Base-by-base conservation (phyloP, 2,329 filamentous ascomycete species). In the Colletotrichum chlorophyti region DNA sequence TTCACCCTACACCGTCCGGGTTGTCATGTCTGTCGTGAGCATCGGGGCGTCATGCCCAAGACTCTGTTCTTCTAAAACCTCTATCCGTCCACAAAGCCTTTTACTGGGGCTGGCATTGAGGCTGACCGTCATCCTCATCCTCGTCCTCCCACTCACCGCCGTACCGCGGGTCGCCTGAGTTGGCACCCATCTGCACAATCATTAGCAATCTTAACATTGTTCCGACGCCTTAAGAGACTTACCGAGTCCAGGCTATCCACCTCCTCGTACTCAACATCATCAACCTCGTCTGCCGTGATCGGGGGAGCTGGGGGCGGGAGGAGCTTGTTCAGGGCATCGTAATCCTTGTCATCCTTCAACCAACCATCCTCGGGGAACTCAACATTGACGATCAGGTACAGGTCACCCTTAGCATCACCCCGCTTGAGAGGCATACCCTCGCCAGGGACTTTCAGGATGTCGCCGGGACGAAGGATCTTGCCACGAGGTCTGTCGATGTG, bases 401-500 rank as follows among this genome's bases (percentile, higher is more conserved):
- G 79, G 69, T 98, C 93, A 38, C 95, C 95, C 70, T 87, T 92
- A 5, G 78, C 70, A 34, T 99, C 95, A 63, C 89, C 91, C 55
- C 88, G 87, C 82, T 97, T 97, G 66, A 88, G 75, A 2, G 95
- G 95, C 95, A 99, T 99, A 60, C 95, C 95, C 77, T 99, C 95
- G 23, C 92, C 93, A 2, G 82, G 75, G 1, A 99, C 80, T 79
- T 93, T 97, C 66, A 99, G 82, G 7, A 94, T 85, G 70, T 99
- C 91, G 23, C 88, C 89, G 0, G 95, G 93, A 23, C 87, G 86
- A 31, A 99, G 76, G 48, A 98, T 82, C 72, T 93, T 90, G 65
- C 94, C 94, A 68, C 90, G 86, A 14, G 91, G 86, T 64, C 95
- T 89, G 52, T 87, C 83, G 42, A 99, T 81, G 57, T 89, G 84